A percentile compares a stretch with the other conserved stretches of the same genome.
These are phyloP conservation scores for Rutstroemia sp. DNA, from an alignment of 2,329 filamentous ascomycete species.

Conservation along the genomic window DNA sequence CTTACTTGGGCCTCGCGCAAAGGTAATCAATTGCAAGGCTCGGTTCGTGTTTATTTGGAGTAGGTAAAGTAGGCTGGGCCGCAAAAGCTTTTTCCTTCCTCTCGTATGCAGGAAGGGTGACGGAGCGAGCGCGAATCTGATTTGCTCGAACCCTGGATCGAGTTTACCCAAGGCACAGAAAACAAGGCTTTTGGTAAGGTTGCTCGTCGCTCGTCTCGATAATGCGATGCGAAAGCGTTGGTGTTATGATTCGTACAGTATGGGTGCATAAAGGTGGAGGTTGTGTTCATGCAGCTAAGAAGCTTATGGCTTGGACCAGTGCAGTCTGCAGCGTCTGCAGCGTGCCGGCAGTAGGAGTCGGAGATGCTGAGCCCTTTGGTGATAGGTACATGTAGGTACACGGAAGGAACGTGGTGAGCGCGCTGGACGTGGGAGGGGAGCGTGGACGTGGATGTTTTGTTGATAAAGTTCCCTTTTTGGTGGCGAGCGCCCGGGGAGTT, in stretches of 20 bases:
- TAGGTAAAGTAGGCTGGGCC: too few species aligned
- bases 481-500: neutral
- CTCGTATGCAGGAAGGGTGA: neutral
- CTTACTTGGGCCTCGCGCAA: too few species aligned
- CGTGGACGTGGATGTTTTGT: constrained; percentile 5
- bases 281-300: neutral
- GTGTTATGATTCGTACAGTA: neutral
- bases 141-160: neutral
- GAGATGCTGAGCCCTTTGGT: neutral
- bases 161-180: too few species aligned
- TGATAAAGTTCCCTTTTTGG: neutral
- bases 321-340: neutral
- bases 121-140: neutral
- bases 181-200: too few species aligned
- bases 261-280: neutral
- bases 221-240: neutral
- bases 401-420: neutral
- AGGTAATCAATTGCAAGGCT: too few species aligned
- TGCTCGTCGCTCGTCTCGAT: neutral
- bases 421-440: constrained; percentile 1
- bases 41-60: too few species aligned
- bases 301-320: neutral
- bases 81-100: neutral
- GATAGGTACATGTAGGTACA: neutral
- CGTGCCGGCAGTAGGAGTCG: neutral